phyloP scores from a whole-genome alignment of 2,329 filamentous ascomycete genomes.

The Aspergillus vadensis region DNA sequence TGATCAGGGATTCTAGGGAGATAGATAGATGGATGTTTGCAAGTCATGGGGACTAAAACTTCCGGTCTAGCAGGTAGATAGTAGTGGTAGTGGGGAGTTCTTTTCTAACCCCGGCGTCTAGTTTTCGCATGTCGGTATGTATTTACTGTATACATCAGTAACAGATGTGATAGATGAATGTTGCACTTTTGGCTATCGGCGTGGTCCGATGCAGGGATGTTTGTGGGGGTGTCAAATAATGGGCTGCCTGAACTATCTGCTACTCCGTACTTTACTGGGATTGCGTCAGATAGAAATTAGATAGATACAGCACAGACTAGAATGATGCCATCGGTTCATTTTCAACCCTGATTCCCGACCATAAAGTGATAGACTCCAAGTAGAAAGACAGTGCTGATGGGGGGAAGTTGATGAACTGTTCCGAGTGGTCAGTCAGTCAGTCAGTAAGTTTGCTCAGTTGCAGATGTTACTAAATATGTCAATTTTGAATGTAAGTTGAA shows the following conservation, averaged over 20 bases:
- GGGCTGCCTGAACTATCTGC: too few relatives aligned
- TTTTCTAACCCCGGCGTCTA: neutral
- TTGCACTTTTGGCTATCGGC: neutral
- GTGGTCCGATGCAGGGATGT: neutral
- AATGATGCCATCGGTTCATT: neutral
- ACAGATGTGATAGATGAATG: too few relatives aligned
- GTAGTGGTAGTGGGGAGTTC: too few relatives aligned
- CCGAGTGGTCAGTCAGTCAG: too few relatives aligned
- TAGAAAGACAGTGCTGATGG: too few relatives aligned
- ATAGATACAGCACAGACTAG: neutral
- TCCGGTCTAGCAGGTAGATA: too few relatives aligned
- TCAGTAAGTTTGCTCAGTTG: too few relatives aligned
- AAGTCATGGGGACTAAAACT: constrained; percentile 1
- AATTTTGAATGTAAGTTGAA: neutral
- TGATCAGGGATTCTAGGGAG: neutral
- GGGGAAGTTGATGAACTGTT: too few relatives aligned
- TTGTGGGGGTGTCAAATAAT: too few relatives aligned
- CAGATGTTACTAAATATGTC: too few relatives aligned
- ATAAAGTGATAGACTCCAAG: neutral
- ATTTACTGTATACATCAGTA: neutral
- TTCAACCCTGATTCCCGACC: neutral
- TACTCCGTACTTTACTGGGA: too few relatives aligned
- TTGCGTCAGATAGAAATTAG: too few relatives aligned
- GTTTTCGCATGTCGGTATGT: neutral
- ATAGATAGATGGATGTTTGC: neutral